These are phyloP conservation scores for Stephania cephalantha DNA, from an alignment of 164 flowering plant genomes.

Conservation along the genomic window DNA sequence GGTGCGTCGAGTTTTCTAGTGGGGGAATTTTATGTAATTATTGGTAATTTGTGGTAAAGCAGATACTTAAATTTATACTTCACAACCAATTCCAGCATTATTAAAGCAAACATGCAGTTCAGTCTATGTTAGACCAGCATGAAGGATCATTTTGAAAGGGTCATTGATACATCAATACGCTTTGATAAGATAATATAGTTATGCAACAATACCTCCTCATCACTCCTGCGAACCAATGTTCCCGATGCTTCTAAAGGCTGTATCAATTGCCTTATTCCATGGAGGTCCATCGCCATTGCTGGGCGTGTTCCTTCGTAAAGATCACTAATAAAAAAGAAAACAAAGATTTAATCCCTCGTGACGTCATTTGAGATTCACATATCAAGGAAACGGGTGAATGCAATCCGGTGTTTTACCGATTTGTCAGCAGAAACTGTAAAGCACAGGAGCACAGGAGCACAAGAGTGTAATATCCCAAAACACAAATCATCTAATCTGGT, in stretches of 20 bases:
- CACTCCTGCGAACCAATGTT: slow-evolving; percentile 58
- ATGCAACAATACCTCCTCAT: slow-evolving; percentile 56
- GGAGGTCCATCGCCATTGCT: slow-evolving; percentile 62
- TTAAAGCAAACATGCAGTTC: neutral
- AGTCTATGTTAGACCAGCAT: neutral
- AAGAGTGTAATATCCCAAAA: neutral
- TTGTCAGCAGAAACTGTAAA: neutral
- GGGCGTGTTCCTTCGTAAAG: slow-evolving; percentile 87
- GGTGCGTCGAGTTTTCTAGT: no score
- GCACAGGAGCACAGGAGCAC: neutral
- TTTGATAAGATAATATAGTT: neutral
- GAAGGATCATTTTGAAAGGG: neutral
- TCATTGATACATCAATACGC: neutral
- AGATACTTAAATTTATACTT: no score
- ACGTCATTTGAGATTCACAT: neutral
- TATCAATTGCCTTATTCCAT: slow-evolving; percentile 63
- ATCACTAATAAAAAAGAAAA: slow-evolving; percentile 46
- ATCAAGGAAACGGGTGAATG: neutral
- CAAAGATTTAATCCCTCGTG: neutral
- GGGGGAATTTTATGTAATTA: no score
- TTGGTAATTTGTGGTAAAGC: neutral
- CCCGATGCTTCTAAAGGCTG: slow-evolving; percentile 84
- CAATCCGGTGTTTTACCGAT: neutral
- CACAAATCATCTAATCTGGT: neutral
- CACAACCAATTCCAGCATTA: neutral